Evolutionary conservation across 2,329 filamentous ascomycete species (phyloP).

Genomic region (Botrytis hyacinthi): DNA sequence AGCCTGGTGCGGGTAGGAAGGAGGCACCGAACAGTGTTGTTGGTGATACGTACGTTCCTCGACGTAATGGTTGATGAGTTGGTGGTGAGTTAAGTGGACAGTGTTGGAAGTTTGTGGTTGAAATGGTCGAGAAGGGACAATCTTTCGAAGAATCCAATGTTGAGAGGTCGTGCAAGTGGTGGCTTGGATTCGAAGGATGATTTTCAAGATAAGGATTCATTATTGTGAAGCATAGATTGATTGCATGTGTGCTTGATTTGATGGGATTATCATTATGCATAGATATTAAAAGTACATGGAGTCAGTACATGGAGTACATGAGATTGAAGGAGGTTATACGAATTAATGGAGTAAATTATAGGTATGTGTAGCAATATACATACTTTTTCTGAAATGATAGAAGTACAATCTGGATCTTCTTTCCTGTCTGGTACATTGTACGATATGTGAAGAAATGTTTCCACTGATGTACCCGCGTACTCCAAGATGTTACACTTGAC

Average conservation of each 20-base stretch:
- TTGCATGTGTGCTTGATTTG: not conserved
- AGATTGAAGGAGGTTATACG: not conserved
- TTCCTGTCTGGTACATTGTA: not conserved
- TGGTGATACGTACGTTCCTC: not conserved
- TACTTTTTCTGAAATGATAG: not conserved
- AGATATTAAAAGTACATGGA: not conserved
- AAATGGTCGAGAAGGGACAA: not conserved
- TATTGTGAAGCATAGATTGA: not conserved
- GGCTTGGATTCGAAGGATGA: constrained; percentile 9
- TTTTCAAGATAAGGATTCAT: not conserved
- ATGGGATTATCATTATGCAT: not conserved
- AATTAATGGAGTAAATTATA: not conserved
- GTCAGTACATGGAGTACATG: not conserved
- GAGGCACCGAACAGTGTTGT: not conserved
- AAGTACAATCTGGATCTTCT: not conserved
- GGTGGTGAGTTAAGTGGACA: not conserved
- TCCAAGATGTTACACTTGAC: not conserved
- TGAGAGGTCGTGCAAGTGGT: not conserved
- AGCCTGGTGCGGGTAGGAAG: not conserved
- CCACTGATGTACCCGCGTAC: not conserved
- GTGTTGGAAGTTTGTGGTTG: not conserved
- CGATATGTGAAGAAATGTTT: not conserved
- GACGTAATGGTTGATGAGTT: not conserved
- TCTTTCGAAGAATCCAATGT: not conserved
- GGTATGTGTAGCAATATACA: not conserved